Percentiles rank a stretch among this genome's conserved stretches.
Evolutionary conservation across 257 asterid genomes (phyloP).

Genomic region (Plantago major): DNA sequence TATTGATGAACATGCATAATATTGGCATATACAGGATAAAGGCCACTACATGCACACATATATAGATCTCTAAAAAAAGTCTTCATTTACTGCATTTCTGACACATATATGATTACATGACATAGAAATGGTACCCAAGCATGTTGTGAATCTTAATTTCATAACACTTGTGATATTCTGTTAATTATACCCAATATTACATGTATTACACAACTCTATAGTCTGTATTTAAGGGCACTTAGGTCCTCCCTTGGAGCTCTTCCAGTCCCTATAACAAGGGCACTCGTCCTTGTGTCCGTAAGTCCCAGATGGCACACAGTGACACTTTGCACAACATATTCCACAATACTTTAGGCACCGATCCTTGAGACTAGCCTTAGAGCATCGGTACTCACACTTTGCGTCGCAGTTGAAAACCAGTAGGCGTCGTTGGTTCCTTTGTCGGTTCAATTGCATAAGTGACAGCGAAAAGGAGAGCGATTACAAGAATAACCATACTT

Average conservation of each 20-base stretch:
- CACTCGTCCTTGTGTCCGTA: conserved; percentile 46
- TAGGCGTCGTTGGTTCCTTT: neutral
- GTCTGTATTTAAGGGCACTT: conserved; percentile 35
- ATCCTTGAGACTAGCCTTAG: conserved; percentile 36
- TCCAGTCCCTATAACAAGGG: conserved; percentile 49
- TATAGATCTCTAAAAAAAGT: too few species aligned
- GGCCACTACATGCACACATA: too few species aligned
- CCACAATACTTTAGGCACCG: conserved; percentile 46
- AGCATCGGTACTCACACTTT: conserved; percentile 34
- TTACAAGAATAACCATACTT: neutral
- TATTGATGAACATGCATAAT: too few species aligned
- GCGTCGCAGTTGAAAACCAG: conserved; percentile 23
- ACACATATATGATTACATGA: too few species aligned
- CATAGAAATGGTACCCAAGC: too few species aligned
- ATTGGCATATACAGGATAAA: too few species aligned
- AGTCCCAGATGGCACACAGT: conserved; percentile 48
- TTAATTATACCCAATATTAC: too few species aligned
- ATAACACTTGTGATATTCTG: too few species aligned
- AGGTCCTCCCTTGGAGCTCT: conserved; percentile 40
- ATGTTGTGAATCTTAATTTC: too few species aligned
- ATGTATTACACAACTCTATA: too few species aligned
- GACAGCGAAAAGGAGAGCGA: conserved; percentile 7
- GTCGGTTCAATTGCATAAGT: neutral
- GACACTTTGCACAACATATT: conserved; percentile 38
- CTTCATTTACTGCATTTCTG: too few species aligned